A percentile compares a stretch with the other conserved stretches of the same genome.
These are phyloP conservation scores for Parsonsia alboflavescens DNA, from an alignment of 257 asterid genomes.

Conservation along the genomic window DNA sequence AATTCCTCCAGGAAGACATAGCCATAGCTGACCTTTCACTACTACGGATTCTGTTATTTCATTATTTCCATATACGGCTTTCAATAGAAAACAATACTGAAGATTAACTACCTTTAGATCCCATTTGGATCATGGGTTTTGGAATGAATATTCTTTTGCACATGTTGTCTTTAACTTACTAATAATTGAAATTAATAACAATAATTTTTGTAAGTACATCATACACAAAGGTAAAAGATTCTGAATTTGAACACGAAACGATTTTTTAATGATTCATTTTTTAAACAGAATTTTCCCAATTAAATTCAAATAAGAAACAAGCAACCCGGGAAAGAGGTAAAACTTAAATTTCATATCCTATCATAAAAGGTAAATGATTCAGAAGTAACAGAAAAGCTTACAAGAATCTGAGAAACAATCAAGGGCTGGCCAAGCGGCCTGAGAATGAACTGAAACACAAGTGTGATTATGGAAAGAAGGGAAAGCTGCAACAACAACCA, in stretches of 20 bases:
- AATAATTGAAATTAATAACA: no score
- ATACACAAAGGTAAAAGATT: no score
- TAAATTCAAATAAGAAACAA: neutral
- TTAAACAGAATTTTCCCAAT: no score
- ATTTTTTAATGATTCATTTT: no score
- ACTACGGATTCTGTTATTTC: neutral
- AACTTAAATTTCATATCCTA: no score
- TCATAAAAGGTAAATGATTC: neutral
- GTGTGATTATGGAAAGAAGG: constrained; percentile 46
- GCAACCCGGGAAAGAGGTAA: neutral
- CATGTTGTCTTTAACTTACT: no score
- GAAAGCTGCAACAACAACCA: constrained; percentile 51
- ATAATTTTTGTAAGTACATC: no score
- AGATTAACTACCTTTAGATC: neutral
- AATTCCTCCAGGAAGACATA: no score
- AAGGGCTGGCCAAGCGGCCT: constrained; percentile 57
- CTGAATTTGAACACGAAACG: no score
- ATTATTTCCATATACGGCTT: neutral
- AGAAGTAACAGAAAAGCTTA: constrained; percentile 14
- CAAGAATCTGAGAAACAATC: constrained; percentile 64
- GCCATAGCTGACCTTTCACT: neutral
- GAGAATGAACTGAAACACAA: constrained; percentile 43
- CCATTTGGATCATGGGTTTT: no score
- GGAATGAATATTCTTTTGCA: no score
- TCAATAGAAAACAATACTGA: neutral